Conservation (phyloP, 139 green algal genomes). For the Penium margaritaceum region DNA sequence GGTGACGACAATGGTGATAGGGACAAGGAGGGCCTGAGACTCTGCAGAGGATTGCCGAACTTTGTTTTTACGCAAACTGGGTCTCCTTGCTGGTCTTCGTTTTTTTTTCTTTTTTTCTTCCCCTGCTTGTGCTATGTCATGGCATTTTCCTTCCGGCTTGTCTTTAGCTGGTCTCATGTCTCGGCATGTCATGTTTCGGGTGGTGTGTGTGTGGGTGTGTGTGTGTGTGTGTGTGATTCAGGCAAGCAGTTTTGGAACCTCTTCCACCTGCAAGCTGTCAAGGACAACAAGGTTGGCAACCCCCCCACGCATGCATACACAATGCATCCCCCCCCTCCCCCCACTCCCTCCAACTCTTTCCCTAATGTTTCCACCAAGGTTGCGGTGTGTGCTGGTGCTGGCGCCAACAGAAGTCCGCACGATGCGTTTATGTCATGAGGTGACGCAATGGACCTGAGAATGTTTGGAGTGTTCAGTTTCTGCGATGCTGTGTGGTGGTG, state of each 20-base stretch:
- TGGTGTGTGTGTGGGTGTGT: too few relatives aligned
- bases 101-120: too few relatives aligned
- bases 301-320: neutral
- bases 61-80: neutral
- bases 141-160: neutral
- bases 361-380: too few relatives aligned
- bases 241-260: constrained; percentile 93
- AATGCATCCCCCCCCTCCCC: neutral
- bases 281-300: constrained; percentile 29
- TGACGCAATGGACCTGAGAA: too few relatives aligned
- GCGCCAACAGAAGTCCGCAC: too few relatives aligned
- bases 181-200: neutral
- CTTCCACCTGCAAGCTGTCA: constrained; percentile 87
- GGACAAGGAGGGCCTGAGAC: too few relatives aligned
- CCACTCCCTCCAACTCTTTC: neutral
- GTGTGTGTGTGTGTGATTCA: constrained; percentile 13
- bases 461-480: too few relatives aligned
- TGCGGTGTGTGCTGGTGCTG: too few relatives aligned
- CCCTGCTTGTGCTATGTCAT: neutral
- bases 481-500: too few relatives aligned
- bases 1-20: too few relatives aligned
- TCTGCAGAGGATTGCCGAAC: neutral
- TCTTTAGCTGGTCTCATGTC: neutral
- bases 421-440: too few relatives aligned
- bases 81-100: neutral